These are phyloP conservation scores for Macrophomina tecta DNA, from an alignment of 2,329 filamentous ascomycete genomes.

Conservation along the genomic window DNA sequence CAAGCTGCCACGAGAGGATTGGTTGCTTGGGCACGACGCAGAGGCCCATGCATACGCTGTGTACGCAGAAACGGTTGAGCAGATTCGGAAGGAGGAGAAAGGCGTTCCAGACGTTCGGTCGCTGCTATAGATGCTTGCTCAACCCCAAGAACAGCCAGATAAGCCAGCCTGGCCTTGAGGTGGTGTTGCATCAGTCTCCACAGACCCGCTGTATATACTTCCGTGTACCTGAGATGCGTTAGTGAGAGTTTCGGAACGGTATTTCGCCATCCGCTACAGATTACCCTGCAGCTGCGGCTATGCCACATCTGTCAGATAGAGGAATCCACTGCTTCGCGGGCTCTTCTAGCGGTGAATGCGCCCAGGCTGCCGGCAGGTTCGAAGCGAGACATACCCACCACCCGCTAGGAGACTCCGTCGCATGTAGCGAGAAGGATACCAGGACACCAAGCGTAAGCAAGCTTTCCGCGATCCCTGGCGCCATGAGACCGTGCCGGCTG, in stretches of 20 bases:
- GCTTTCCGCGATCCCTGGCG: not conserved
- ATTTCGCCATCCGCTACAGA: no score
- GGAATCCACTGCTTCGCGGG: not conserved
- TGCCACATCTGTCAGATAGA: no score
- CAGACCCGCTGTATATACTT: no score
- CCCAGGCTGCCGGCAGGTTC: not conserved
- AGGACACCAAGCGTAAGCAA: not conserved
- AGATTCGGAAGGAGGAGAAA: constrained; percentile 18
- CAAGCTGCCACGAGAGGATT: constrained; percentile 39
- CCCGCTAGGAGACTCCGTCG: not conserved
- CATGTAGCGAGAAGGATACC: not conserved
- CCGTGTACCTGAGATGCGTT: no score
- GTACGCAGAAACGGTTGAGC: constrained; percentile 35
- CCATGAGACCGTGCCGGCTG: not conserved
- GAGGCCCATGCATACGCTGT: constrained; percentile 42
- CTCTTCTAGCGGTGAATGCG: not conserved
- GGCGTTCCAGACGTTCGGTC: constrained; percentile 4
- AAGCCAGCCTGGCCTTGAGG: no score
- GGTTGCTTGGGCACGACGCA: constrained; percentile 41
- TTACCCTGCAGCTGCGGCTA: no score
- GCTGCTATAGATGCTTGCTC: not conserved
- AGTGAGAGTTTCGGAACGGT: no score
- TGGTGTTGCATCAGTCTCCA: no score
- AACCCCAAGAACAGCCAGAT: not conserved
- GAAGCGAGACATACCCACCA: not conserved